Conservation (phyloP, 2,329 filamentous ascomycete species). For the Knufia fluminis region DNA sequence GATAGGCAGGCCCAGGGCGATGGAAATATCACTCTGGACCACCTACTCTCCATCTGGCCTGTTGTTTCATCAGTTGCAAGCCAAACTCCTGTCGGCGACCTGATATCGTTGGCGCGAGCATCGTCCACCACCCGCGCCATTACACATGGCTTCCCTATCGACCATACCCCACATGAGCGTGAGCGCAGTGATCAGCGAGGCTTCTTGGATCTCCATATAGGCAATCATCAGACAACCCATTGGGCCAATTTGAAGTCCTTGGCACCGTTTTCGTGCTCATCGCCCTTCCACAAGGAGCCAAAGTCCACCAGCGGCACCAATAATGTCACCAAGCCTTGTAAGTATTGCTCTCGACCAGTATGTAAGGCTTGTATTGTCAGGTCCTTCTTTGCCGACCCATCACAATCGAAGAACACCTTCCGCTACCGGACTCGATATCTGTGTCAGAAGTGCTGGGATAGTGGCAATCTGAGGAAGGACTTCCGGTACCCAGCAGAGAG, state of each 20-base stretch:
- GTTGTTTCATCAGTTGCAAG: conserved; percentile 22
- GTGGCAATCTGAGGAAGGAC: conserved; percentile 21
- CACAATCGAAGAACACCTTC: conserved; percentile 24
- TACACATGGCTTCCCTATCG: conserved; percentile 25
- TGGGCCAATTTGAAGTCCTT: conserved; percentile 25
- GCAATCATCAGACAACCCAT: conserved; percentile 24
- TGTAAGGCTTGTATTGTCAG: conserved; percentile 27
- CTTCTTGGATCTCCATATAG: conserved; percentile 23
- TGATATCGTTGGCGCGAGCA: conserved; percentile 24
- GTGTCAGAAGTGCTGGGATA: conserved; percentile 25
- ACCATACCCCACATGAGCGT: not conserved
- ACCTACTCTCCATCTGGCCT: conserved; percentile 25
- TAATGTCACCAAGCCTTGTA: conserved; percentile 20
- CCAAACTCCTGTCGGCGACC: conserved; percentile 24
- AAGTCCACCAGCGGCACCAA: conserved; percentile 16
- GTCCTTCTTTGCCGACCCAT: conserved; percentile 22
- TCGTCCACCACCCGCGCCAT: conserved; percentile 22
- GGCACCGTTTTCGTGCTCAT: conserved; percentile 23
- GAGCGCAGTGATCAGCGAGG: not conserved
- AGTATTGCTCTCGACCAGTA: conserved; percentile 26
- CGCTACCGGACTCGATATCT: conserved; percentile 25
- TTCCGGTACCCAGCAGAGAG: conserved; percentile 16
- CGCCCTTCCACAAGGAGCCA: conserved; percentile 17
- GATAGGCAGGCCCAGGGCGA: not conserved
- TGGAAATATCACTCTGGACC: conserved; percentile 12